These are phyloP conservation scores for Thalassiosira profunda DNA, from an alignment of 108 stramenopile species.

Conservation along the genomic window DNA sequence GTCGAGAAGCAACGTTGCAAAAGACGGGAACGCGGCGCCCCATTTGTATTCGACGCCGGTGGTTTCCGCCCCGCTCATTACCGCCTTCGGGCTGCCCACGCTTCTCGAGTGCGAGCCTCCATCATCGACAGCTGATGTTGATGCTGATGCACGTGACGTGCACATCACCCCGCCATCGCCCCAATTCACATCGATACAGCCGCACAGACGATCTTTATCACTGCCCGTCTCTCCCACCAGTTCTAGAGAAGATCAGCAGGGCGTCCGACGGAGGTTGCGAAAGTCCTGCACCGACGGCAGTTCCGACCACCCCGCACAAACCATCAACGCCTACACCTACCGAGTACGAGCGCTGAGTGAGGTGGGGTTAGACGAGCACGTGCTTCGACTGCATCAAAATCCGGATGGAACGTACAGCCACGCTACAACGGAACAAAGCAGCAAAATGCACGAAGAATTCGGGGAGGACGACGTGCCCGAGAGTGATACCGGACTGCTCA, in stretches of 20 bases:
- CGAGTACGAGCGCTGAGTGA: slow-evolving; percentile 24
- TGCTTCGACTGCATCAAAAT: slow-evolving; percentile 41
- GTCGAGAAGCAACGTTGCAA: too few relatives aligned
- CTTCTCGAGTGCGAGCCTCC: slow-evolving; percentile 41
- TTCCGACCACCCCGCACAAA: neutral
- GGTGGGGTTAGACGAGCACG: slow-evolving; percentile 25
- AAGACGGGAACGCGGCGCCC: too few relatives aligned
- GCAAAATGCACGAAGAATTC: neutral
- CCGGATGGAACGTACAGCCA: slow-evolving; percentile 48
- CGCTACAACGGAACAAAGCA: slow-evolving; percentile 17
- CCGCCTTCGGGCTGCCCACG: slow-evolving; percentile 44
- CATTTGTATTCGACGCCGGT: slow-evolving; percentile 27
- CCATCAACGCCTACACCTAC: slow-evolving; percentile 35
- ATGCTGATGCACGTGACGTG: slow-evolving; percentile 2
- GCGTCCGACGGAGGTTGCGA: too few relatives aligned
- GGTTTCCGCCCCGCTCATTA: slow-evolving; percentile 39
- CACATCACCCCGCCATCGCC: too few relatives aligned
- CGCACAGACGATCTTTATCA: too few relatives aligned
- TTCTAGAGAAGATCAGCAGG: too few relatives aligned
- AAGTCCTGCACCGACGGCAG: neutral
- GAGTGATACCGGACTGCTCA: neutral
- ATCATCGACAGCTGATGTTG: neutral
- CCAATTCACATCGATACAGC: slow-evolving; percentile 1
- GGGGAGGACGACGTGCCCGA: slow-evolving; percentile 1
- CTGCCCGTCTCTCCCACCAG: too few relatives aligned